These are phyloP conservation scores for Mycena metata DNA, from an alignment of 768 basidiomycete species.

Conservation along the genomic window DNA sequence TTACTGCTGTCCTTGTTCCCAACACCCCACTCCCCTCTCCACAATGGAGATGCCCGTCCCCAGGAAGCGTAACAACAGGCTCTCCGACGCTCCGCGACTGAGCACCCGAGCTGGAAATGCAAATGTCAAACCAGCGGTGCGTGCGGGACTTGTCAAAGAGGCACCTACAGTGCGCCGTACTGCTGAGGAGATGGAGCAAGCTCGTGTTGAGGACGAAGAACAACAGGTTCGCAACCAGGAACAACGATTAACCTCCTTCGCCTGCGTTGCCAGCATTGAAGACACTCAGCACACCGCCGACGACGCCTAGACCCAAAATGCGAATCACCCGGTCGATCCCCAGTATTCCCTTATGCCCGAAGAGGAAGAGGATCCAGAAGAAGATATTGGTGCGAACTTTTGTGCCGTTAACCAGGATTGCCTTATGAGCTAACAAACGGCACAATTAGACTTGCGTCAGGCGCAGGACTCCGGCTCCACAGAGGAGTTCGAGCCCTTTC, in stretches of 20 bases:
- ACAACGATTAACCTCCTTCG: too few species aligned
- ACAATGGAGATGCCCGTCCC: conserved; percentile 13
- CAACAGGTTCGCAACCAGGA: neutral
- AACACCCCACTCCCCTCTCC: neutral
- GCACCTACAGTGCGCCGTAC: neutral
- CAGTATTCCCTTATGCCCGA: too few species aligned
- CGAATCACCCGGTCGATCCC: conserved; percentile 2
- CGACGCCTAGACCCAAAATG: neutral
- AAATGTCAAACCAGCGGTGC: neutral
- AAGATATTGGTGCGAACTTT: too few species aligned
- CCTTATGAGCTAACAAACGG: too few species aligned
- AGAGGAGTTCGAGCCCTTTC: neutral
- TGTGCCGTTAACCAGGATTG: too few species aligned
- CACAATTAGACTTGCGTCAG: too few species aligned
- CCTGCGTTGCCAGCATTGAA: neutral
- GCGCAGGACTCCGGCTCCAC: neutral
- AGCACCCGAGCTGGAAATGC: neutral
- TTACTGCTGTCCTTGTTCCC: too few species aligned
- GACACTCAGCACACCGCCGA: conserved; percentile 8
- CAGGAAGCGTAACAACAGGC: too few species aligned
- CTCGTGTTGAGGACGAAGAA: neutral
- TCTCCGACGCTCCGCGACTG: too few species aligned
- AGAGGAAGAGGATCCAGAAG: too few species aligned
- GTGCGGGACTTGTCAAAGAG: neutral
- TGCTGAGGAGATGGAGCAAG: neutral